These are phyloP conservation scores for Phoma sp. DNA, from an alignment of 2,329 filamentous ascomycete species.

Conservation along the genomic window DNA sequence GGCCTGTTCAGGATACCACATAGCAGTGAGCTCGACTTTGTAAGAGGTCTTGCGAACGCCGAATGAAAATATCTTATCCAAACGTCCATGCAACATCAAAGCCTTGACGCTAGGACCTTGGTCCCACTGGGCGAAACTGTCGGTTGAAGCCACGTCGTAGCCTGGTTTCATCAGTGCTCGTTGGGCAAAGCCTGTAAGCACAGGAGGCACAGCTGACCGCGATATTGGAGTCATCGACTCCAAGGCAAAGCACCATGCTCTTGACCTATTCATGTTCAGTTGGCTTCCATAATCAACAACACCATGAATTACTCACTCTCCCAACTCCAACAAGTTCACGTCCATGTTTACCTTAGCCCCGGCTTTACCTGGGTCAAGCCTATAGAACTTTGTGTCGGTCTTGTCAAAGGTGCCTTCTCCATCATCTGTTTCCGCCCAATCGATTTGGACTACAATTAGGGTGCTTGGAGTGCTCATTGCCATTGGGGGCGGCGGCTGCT, in stretches of 20 bases:
- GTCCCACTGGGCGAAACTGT: constrained; percentile 32
- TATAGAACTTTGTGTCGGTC: constrained; percentile 30
- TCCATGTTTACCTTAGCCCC: constrained; percentile 36
- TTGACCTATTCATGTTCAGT: constrained; percentile 27
- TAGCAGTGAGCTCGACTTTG: constrained; percentile 32
- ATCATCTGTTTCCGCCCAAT: constrained; percentile 44
- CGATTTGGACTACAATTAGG: constrained; percentile 36
- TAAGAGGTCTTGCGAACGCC: constrained; percentile 38
- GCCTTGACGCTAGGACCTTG: constrained; percentile 23
- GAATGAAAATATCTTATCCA: constrained; percentile 43
- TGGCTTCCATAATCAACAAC: background rate
- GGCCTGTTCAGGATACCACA: constrained; percentile 37
- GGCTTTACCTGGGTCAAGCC: constrained; percentile 21
- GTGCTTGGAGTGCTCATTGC: background rate
- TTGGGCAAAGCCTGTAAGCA: constrained; percentile 34
- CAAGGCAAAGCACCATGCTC: constrained; percentile 41
- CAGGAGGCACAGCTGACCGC: constrained; percentile 28
- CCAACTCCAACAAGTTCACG: constrained; percentile 44
- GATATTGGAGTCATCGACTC: constrained; percentile 33
- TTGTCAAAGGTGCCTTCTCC: constrained; percentile 43
- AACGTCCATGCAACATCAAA: constrained; percentile 20
- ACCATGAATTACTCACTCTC: constrained; percentile 26
- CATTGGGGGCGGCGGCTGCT: background rate
- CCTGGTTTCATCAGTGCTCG: constrained; percentile 25
- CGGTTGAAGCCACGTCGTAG: constrained; percentile 20